Evolutionary conservation across 2,329 filamentous ascomycete species (phyloP).

Genomic region (Penicillium sp.): DNA sequence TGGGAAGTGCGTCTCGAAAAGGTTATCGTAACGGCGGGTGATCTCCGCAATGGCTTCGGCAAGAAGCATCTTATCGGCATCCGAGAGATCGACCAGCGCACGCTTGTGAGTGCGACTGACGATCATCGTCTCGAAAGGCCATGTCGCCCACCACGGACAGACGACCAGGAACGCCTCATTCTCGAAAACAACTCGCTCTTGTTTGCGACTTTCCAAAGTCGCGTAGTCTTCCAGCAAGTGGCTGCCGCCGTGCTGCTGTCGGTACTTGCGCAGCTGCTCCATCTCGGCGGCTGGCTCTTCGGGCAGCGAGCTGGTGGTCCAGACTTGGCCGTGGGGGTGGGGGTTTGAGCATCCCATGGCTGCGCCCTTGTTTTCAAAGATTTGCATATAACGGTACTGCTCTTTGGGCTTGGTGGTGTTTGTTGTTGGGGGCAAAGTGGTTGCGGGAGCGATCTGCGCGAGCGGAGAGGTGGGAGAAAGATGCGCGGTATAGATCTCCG

Average conservation of each 20-base stretch:
- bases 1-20: conserved; percentile 95
- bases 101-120: conserved; percentile 82
- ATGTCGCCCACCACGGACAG: conserved; percentile 96
- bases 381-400: conserved; percentile 96
- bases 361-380: conserved; percentile 97
- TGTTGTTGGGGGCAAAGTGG: conserved; percentile 50
- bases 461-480: conserved; percentile 72
- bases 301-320: conserved; percentile 88
- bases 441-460: conserved; percentile 48
- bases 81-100: conserved; percentile 77
- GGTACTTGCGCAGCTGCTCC: conserved; percentile 76
- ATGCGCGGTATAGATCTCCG: conserved; percentile 81
- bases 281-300: conserved; percentile 86
- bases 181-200: conserved; percentile 84
- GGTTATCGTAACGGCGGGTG: conserved; percentile 89
- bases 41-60: conserved; percentile 86
- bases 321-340: conserved; percentile 94
- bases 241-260: conserved; percentile 67
- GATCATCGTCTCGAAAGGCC: conserved; percentile 95
- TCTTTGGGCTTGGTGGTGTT: conserved; percentile 60
- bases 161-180: conserved; percentile 83
- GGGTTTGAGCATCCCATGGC: conserved; percentile 99
- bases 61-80: conserved; percentile 69
- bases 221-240: conserved; percentile 88
- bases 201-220: conserved; percentile 75